Percentiles rank a stretch among this genome's conserved stretches.
These are phyloP conservation scores for Calonectria hongkongensis DNA, from an alignment of 2,329 filamentous ascomycete species.

Conservation along the genomic window DNA sequence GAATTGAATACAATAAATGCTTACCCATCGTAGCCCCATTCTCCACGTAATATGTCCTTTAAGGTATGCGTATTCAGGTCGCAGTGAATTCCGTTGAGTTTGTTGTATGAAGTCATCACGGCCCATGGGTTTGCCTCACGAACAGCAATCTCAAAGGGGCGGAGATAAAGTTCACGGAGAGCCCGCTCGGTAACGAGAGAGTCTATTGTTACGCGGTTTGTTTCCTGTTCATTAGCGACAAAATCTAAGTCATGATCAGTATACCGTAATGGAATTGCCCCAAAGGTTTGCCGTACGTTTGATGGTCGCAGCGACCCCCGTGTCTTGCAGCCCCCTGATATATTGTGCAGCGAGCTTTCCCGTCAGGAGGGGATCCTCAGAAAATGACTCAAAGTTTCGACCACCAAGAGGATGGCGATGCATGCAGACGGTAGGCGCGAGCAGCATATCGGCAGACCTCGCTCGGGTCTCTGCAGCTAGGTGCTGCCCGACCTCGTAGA, in stretches of 20 bases:
- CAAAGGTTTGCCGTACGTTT: slow-evolving; percentile 74
- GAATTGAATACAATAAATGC: slow-evolving; percentile 31
- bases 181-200: slow-evolving; percentile 79
- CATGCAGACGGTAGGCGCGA: slow-evolving; percentile 88
- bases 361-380: slow-evolving; percentile 86
- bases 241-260: slow-evolving; percentile 67
- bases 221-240: slow-evolving; percentile 84
- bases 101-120: slow-evolving; percentile 81
- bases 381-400: slow-evolving; percentile 90
- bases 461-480: slow-evolving; percentile 83
- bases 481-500: slow-evolving; percentile 81
- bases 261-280: neutral
- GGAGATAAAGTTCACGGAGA: slow-evolving; percentile 82
- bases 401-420: slow-evolving; percentile 89
- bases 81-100: slow-evolving; percentile 78
- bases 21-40: slow-evolving; percentile 78
- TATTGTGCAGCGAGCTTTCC: slow-evolving; percentile 84
- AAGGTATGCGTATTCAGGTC: slow-evolving; percentile 72
- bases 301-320: slow-evolving; percentile 84
- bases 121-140: slow-evolving; percentile 82
- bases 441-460: slow-evolving; percentile 82
- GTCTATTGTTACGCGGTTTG: slow-evolving; percentile 72
- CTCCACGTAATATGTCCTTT: slow-evolving; percentile 74
- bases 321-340: slow-evolving; percentile 83
- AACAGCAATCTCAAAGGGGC: slow-evolving; percentile 83